Percentiles rank a stretch among this genome's conserved stretches.
phyloP scores from a whole-genome alignment of 2,329 filamentous ascomycete species.

The Microthyrium microscopicum region DNA sequence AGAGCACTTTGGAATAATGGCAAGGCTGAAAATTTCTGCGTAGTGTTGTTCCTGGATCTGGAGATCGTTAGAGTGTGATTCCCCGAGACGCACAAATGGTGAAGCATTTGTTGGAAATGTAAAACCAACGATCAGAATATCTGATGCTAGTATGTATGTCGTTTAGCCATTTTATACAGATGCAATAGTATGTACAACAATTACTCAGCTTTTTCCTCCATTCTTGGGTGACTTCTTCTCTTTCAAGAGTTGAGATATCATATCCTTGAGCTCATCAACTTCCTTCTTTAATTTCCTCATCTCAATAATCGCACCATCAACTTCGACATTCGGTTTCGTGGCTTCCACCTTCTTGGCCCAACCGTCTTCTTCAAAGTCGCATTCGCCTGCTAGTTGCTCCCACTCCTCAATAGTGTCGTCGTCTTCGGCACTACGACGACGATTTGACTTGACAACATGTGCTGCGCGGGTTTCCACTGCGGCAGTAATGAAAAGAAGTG shows the following conservation, averaged over 20 bases:
- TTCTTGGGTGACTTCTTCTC: no score
- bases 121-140: no score
- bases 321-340: conserved; percentile 68
- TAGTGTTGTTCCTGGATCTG: no score
- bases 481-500: conserved; percentile 64
- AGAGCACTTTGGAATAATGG: no score
- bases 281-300: conserved; percentile 27
- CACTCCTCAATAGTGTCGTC: conserved; percentile 84
- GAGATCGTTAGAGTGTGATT: no score
- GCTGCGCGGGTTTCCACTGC: conserved; percentile 32
- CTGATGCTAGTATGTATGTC: no score
- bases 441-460: conserved; percentile 51
- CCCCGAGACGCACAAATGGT: no score
- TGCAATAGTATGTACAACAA: no score
- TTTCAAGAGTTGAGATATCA: conserved; percentile 5
- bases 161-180: no score
- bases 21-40: no score
- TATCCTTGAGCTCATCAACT: conserved; percentile 27
- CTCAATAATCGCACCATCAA: conserved; percentile 60
- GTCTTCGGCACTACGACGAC: conserved; percentile 67
- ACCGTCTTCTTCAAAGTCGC: conserved; percentile 69
- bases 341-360: conserved; percentile 67
- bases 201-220: no score
- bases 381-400: conserved; percentile 59
- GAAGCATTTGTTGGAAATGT: no score